Conservation (phyloP, 345 rosid genomes). For the Diplotaxis tenuifolia region DNA sequence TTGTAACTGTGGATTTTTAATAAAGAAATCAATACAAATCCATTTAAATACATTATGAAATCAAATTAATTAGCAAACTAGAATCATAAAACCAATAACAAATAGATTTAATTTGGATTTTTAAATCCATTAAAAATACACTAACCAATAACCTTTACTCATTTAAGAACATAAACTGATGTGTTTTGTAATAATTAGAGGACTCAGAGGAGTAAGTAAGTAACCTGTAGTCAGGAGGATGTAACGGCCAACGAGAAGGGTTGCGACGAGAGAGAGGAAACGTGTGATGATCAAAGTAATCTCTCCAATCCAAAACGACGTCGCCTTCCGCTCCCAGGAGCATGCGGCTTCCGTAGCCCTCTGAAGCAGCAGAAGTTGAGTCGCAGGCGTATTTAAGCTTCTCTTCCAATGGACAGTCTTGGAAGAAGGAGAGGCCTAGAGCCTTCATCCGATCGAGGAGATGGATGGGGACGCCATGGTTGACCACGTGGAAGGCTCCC, state of each 20-base stretch:
- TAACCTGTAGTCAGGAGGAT: slow-evolving; percentile 68
- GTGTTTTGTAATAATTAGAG: not conserved
- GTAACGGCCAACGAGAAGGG: slow-evolving; percentile 69
- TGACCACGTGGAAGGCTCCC: slow-evolving; percentile 84
- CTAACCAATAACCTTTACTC: too few species aligned
- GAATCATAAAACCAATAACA: too few species aligned
- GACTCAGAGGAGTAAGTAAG: not conserved
- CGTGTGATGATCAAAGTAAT: slow-evolving; percentile 87
- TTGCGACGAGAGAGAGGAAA: slow-evolving; percentile 74
- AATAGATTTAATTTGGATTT: too few species aligned
- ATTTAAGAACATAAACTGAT: too few species aligned
- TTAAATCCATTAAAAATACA: too few species aligned
- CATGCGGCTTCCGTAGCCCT: slow-evolving; percentile 88
- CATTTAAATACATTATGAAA: too few species aligned
- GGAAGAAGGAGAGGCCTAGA: slow-evolving; percentile 56
- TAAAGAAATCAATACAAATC: too few species aligned
- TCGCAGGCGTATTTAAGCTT: slow-evolving; percentile 77
- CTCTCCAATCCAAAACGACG: slow-evolving; percentile 85
- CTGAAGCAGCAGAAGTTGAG: slow-evolving; percentile 60
- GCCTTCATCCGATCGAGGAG: slow-evolving; percentile 49
- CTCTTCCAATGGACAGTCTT: slow-evolving; percentile 49
- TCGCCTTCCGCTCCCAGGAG: slow-evolving; percentile 41
- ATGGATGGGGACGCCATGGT: slow-evolving; percentile 61
- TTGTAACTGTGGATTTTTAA: too few species aligned
- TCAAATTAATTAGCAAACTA: too few species aligned